A percentile compares a stretch with the other conserved stretches of the same genome.
phyloP scores from a whole-genome alignment of 2,329 filamentous ascomycete species.

The Cladosporium sp. region DNA sequence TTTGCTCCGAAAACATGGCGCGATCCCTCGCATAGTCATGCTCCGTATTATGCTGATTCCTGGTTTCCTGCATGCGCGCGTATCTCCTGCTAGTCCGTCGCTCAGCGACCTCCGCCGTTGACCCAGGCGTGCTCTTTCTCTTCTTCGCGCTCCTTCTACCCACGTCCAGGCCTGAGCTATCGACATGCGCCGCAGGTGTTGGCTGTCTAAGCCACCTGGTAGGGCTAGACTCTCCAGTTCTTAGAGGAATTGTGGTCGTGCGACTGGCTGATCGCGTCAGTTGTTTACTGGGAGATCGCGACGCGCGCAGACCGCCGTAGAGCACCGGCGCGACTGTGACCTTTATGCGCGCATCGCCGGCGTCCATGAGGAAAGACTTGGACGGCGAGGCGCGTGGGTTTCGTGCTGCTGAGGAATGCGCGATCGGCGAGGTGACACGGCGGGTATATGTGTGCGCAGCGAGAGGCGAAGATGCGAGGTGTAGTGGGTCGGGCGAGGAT shows the following conservation, averaged over 20 bases:
- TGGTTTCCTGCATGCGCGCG: neutral
- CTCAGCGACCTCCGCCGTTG: neutral
- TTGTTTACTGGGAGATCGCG: conserved; percentile 25
- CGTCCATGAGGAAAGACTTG: conserved; percentile 49
- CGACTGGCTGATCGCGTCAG: conserved; percentile 17
- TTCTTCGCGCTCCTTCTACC: conserved; percentile 28
- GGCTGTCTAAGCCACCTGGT: conserved; percentile 19
- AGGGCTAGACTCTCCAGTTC: conserved; percentile 36
- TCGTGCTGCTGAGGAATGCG: conserved; percentile 23
- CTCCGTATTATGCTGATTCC: neutral
- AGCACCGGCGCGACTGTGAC: conserved; percentile 53
- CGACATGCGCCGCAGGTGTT: conserved; percentile 9
- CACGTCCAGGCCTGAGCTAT: neutral
- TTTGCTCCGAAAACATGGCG: conserved; percentile 9
- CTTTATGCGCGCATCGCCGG: conserved; percentile 43
- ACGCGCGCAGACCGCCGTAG: conserved; percentile 29
- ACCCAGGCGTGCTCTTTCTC: conserved; percentile 33
- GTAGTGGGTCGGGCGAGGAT: conserved; percentile 37
- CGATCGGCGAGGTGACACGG: conserved; percentile 30
- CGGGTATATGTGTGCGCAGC: conserved; percentile 15
- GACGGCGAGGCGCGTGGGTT: conserved; percentile 38
- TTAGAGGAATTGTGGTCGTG: conserved; percentile 44
- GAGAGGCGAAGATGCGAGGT: conserved; percentile 36
- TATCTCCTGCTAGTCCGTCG: conserved; percentile 1
- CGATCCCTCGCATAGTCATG: neutral